phyloP scores from a whole-genome alignment of 1,284 basidiomycete genomes.

The Austroboletus rostrupii region DNA sequence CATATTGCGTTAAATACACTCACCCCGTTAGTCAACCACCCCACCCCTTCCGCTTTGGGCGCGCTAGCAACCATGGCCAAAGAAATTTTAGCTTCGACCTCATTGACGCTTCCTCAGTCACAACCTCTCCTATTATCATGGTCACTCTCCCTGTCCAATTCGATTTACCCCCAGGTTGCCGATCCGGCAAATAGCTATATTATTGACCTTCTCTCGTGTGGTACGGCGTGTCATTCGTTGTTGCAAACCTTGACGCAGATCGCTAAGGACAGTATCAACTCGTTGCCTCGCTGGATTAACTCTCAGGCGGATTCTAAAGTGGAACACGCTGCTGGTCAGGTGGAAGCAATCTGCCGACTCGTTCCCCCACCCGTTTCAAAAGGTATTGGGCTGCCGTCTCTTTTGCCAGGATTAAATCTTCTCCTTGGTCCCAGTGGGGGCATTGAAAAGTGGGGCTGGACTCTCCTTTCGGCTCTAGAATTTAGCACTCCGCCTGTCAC shows the following conservation, averaged over 20 bases:
- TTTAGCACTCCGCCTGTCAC: slow-evolving; percentile 56
- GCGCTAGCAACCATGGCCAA: slow-evolving; percentile 56
- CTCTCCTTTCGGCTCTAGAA: slow-evolving; percentile 71
- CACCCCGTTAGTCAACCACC: slow-evolving; percentile 60
- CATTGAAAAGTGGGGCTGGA: slow-evolving; percentile 88
- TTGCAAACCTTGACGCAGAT: slow-evolving; percentile 53
- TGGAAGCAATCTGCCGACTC: slow-evolving; percentile 67
- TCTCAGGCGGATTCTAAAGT: slow-evolving; percentile 70
- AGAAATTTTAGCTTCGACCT: slow-evolving; percentile 49
- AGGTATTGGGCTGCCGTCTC: slow-evolving; percentile 31
- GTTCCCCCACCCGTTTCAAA: slow-evolving; percentile 25
- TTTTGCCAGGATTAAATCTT: slow-evolving; percentile 55
- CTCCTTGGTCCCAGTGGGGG: slow-evolving; percentile 79
- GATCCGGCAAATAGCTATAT: slow-evolving; percentile 44
- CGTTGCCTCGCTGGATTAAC: slow-evolving; percentile 71
- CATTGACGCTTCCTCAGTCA: slow-evolving; percentile 59
- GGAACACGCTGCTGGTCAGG: slow-evolving; percentile 59
- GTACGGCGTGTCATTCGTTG: slow-evolving; percentile 43
- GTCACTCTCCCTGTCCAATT: slow-evolving; percentile 46
- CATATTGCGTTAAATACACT: slow-evolving; percentile 65
- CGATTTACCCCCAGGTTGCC: slow-evolving; percentile 23
- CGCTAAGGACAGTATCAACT: slow-evolving; percentile 60
- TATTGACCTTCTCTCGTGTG: slow-evolving; percentile 40
- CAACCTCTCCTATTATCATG: slow-evolving; percentile 66
- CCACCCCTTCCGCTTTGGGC: slow-evolving; percentile 56